Evolutionary conservation across 139 green algal species (phyloP), one percentile per base, ranked within the genome.

Genomic region (Asterochloris sp.): DNA sequence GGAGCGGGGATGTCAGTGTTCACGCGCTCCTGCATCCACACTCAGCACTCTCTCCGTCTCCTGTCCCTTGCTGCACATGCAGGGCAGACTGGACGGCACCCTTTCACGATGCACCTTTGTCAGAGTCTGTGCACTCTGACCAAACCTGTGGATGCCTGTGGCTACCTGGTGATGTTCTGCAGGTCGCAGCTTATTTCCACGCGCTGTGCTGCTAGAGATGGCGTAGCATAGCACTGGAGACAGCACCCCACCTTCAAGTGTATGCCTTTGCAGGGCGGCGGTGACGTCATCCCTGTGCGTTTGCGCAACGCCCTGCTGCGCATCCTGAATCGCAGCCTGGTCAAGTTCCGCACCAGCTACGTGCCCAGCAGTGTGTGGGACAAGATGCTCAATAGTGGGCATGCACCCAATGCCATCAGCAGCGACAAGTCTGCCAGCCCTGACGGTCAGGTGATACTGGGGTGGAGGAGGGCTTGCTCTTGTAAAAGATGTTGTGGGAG

Each of bases 231-330:
- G 38, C 38, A 54, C 38, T 54, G 38, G 6, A 54, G 38, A 54
- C 6, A 54, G 38, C 38, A 54, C 38, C 38, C n/a, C 38, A 6
- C 38, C 38, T 54, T 54, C 38, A 54, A 54, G 38, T 54, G 38
- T 54, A 54, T 54, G 38, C 38, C 38, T 6, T 6, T 85, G 66
- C 83, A 87, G 83, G 84, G 74, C 13, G 79, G 71, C 9, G 54
- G 26, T 26, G 84, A 87, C 23, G 67, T 62, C 17, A 23, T 87
- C 60, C 84, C 84, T 13, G 77, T 82, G 61, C 79, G 84, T 27
- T 26, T 87, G 79, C 73, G 76, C 13, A 84, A 84, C 21, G 79
- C 76, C n/a, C n/a, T 87, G 27, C 15, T 79, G 60, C 79, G 84
- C 47, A 87, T 87, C 9, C 38, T 84, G 0, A 76, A 66, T 61